phyloP scores from a whole-genome alignment of 2,329 filamentous ascomycete genomes.

The Keithomyces neogunnii region DNA sequence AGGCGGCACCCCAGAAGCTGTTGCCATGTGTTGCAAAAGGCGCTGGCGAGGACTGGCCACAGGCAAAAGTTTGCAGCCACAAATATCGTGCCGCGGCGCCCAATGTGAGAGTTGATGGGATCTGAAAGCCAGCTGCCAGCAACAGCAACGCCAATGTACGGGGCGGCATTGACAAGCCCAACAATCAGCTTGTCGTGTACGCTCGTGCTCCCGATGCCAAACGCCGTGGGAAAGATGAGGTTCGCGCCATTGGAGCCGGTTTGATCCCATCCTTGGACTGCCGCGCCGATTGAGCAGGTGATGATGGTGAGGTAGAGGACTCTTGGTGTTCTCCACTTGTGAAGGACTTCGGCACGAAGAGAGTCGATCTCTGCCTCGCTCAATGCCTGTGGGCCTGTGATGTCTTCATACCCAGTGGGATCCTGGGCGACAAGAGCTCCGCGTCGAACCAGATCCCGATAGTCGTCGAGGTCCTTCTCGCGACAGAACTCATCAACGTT shows the following conservation, averaged over 20 bases:
- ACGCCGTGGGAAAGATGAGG: slow-evolving; percentile 48
- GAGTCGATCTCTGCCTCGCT: slow-evolving; percentile 49
- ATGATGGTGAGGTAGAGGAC: slow-evolving; percentile 59
- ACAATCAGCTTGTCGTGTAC: slow-evolving; percentile 41
- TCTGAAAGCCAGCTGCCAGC: slow-evolving; percentile 60
- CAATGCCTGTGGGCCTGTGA: slow-evolving; percentile 49
- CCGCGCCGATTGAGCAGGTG: slow-evolving; percentile 60
- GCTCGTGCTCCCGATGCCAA: slow-evolving; percentile 30
- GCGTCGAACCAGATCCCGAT: slow-evolving; percentile 51
- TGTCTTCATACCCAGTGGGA: slow-evolving; percentile 51
- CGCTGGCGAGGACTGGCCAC: slow-evolving; percentile 61
- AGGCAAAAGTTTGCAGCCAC: slow-evolving; percentile 65
- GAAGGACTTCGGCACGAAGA: slow-evolving; percentile 52
- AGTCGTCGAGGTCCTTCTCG: slow-evolving; percentile 48
- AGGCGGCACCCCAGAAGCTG: slow-evolving; percentile 64
- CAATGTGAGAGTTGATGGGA: slow-evolving; percentile 41
- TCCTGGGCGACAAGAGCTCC: slow-evolving; percentile 69
- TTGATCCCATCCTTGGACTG: slow-evolving; percentile 64
- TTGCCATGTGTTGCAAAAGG: slow-evolving; percentile 62
- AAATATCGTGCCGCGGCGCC: slow-evolving; percentile 53
- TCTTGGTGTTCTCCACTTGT: slow-evolving; percentile 59
- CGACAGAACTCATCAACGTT: slow-evolving; percentile 55
- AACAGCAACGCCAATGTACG: slow-evolving; percentile 39
- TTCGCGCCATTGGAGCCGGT: slow-evolving; percentile 57
- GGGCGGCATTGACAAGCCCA: slow-evolving; percentile 57